Conservation (phyloP, 75 land plant species). For the Cunninghamia lanceolata region DNA sequence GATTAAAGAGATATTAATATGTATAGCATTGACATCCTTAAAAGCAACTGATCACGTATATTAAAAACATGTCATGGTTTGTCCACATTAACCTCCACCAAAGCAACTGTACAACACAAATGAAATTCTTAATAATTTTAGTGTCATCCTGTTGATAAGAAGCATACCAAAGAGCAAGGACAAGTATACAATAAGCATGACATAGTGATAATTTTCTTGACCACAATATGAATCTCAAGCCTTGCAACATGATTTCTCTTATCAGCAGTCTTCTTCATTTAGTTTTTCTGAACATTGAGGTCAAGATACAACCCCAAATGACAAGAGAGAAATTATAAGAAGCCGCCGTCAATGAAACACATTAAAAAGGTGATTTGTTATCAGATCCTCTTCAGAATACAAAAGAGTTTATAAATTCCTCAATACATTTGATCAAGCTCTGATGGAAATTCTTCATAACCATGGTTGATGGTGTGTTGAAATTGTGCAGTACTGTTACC, state of each 20-base stretch:
- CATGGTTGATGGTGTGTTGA: neutral
- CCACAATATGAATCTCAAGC: neutral
- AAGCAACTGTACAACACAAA: neutral
- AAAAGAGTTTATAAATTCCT: neutral
- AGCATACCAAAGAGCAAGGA: neutral
- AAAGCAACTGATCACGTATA: no score
- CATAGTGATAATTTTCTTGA: neutral
- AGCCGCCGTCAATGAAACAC: neutral
- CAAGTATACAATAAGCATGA: neutral
- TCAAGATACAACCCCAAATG: neutral
- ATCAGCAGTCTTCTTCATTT: neutral
- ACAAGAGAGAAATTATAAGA: neutral
- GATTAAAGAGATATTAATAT: neutral
- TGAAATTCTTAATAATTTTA: neutral
- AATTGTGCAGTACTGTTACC: neutral
- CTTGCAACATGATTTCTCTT: neutral
- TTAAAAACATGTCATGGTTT: no score
- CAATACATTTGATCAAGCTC: neutral
- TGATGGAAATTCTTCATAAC: neutral
- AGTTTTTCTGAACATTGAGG: neutral
- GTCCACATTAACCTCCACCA: neutral
- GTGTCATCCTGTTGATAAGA: neutral
- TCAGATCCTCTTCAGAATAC: neutral
- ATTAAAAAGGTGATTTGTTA: neutral
- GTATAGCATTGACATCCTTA: neutral